Conservation (phyloP, 2,329 filamentous ascomycete genomes). For the Xylariales sp. region DNA sequence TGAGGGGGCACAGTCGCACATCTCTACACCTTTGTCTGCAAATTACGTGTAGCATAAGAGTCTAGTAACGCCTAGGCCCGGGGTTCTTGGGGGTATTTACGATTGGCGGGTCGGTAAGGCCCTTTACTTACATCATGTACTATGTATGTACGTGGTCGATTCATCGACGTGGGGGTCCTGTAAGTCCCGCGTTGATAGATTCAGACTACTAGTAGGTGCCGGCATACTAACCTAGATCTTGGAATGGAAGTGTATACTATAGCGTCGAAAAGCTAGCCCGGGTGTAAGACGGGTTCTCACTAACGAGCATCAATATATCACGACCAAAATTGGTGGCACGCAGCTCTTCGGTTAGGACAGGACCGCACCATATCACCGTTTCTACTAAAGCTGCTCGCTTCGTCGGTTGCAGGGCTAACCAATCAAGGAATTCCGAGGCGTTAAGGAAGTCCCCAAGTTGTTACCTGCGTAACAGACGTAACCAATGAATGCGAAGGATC, state of each 20-base stretch:
- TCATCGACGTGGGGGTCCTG: constrained; percentile 10
- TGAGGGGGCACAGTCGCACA: constrained; percentile 7
- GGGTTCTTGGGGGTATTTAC: constrained; percentile 2
- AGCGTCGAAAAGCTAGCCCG: not conserved
- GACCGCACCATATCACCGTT: too few species aligned
- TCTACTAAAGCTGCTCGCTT: not conserved
- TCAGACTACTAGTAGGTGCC: not conserved
- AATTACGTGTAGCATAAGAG: not conserved
- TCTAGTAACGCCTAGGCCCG: constrained; percentile 17
- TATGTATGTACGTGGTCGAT: not conserved
- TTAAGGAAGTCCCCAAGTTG: not conserved
- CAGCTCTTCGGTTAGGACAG: too few species aligned
- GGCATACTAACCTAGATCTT: not conserved
- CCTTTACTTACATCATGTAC: constrained; percentile 6
- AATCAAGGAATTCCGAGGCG: not conserved
- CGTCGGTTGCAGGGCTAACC: not conserved
- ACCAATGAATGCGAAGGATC: constrained; percentile 1
- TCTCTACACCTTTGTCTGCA: constrained; percentile 8
- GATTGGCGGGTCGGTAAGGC: constrained; percentile 25
- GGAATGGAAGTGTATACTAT: not conserved
- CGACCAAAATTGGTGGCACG: too few species aligned
- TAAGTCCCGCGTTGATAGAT: not conserved
- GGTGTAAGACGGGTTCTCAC: not conserved
- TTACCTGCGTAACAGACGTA: not conserved
- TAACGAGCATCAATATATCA: not conserved